phyloP scores from a whole-genome alignment of 2,329 filamentous ascomycete species.

The Phialocephala subalpina region DNA sequence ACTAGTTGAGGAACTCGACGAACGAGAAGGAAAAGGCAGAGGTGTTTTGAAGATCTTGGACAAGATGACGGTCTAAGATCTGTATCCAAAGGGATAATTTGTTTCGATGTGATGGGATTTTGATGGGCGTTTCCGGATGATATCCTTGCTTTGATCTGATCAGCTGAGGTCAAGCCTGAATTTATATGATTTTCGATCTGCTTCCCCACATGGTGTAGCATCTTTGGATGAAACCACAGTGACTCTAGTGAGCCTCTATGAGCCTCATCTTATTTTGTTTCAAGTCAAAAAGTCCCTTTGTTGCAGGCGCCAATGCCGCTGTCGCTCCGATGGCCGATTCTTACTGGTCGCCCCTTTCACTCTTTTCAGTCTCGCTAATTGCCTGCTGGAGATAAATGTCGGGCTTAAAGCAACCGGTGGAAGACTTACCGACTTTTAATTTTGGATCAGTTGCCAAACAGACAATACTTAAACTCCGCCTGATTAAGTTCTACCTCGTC shows the following conservation, averaged over 20 bases:
- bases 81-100: too few relatives aligned
- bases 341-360: not conserved
- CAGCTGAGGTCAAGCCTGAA: not conserved
- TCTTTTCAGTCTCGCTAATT: too few relatives aligned
- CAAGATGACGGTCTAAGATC: constrained; percentile 58
- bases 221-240: not conserved
- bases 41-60: constrained; percentile 74
- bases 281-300: not conserved
- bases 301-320: not conserved
- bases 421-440: not conserved
- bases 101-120: constrained; percentile 8
- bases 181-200: not conserved
- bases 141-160: constrained; percentile 13
- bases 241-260: not conserved
- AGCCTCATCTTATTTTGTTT: not conserved
- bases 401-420: not conserved
- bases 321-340: not conserved
- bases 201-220: not conserved
- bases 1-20: constrained; percentile 71
- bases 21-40: constrained; percentile 60
- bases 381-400: not conserved
- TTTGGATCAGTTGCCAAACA: not conserved
- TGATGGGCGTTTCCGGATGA: constrained; percentile 10
- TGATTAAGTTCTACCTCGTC: not conserved
- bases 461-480: too few relatives aligned